Base-by-base conservation (phyloP, 1,284 basidiomycete species). In the Ustilago curta region DNA sequence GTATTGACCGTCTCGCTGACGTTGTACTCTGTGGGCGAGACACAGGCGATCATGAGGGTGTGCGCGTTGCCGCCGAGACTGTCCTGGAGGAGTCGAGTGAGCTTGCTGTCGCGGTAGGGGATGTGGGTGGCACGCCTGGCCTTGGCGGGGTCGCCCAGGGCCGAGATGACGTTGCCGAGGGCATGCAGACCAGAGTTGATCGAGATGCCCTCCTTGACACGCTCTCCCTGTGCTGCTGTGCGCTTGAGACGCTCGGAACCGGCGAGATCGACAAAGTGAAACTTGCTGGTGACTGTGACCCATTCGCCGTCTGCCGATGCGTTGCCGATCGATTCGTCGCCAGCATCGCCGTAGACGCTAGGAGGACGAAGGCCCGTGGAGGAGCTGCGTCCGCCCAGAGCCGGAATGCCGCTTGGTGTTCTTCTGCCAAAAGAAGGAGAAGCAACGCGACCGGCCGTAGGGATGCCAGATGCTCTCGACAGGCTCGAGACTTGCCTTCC, bases 1-100 rank as follows among this genome's bases (percentile, higher is more conserved):
- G 96, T 99, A 85, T 97, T 97, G 77, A 97, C 88, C 0, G 97
- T 98, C 86, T 99, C 96, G 73, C 89, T 91, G 5, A 93, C 90
- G 85, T 99, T 99, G 90, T 91, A 96, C 86, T 99, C 97, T 0
- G 92, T 92, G 12, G 95, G 93, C 74, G 94, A 96, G 68, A 98
- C 92, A 85, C 97, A 99, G 11, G 96, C 96, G 77, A 99, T 95
- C 97, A 99, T 99, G 73, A 97, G 91, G 3, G 97, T 99, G 82
- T 97, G 92, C 1, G 96, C 92, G 85, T 98, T 99, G 40, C 96
- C 96, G 50, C 96, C 96, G n/a, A 99, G 90, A 14, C 95, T 98
- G 86, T 98, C 95, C 90, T 98, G 95, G 16, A 98, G 88, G 65
- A 90, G 86, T 44, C 95, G 91, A 4, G 95, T 97, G 77, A 98